Percentiles rank a stretch among this genome's conserved stretches.
phyloP scores from a whole-genome alignment of 192 early-diverging fungal genomes.

The Coemansia brasiliensis region DNA sequence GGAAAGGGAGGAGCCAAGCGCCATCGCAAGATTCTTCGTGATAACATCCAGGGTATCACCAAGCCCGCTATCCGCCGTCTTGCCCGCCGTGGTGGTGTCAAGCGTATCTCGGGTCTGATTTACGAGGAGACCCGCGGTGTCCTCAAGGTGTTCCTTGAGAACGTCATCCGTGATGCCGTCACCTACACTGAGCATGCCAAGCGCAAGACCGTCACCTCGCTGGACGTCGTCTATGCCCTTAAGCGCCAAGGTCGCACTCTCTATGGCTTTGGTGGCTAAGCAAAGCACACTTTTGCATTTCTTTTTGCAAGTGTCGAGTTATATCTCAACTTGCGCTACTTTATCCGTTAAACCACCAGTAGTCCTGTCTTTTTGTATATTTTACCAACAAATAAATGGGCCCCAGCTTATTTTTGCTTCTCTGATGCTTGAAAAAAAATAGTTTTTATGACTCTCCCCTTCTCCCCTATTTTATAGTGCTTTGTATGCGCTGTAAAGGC shows the following conservation, averaged over 20 bases:
- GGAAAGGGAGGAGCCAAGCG: slow-evolving; percentile 99
- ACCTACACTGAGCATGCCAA: slow-evolving; percentile 98
- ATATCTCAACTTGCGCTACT: background rate
- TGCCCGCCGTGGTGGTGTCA: slow-evolving; percentile 98
- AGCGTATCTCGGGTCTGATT: slow-evolving; percentile 99
- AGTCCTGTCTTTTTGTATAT: slow-evolving; percentile 1
- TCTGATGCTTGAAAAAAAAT: background rate
- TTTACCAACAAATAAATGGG: slow-evolving; percentile 2
- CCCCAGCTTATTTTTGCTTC: background rate
- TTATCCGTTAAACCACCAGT: background rate
- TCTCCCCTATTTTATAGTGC: background rate
- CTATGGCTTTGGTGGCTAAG: slow-evolving; percentile 81
- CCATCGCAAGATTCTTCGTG: slow-evolving; percentile 99
- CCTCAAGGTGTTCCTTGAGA: slow-evolving; percentile 98
- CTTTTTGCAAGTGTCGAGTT: background rate
- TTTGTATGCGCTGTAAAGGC: background rate
- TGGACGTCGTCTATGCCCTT: slow-evolving; percentile 98
- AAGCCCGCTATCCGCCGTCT: slow-evolving; percentile 99
- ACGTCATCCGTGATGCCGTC: slow-evolving; percentile 98
- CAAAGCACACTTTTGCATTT: slow-evolving; percentile 11
- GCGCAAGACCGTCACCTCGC: slow-evolving; percentile 98
- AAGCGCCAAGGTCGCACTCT: slow-evolving; percentile 96
- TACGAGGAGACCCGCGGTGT: slow-evolving; percentile 99
- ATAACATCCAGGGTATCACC: slow-evolving; percentile 94
- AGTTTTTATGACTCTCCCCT: too few species aligned